phyloP scores from a whole-genome alignment of 2,329 filamentous ascomycete genomes.

The Colletotrichum tofieldiae region DNA sequence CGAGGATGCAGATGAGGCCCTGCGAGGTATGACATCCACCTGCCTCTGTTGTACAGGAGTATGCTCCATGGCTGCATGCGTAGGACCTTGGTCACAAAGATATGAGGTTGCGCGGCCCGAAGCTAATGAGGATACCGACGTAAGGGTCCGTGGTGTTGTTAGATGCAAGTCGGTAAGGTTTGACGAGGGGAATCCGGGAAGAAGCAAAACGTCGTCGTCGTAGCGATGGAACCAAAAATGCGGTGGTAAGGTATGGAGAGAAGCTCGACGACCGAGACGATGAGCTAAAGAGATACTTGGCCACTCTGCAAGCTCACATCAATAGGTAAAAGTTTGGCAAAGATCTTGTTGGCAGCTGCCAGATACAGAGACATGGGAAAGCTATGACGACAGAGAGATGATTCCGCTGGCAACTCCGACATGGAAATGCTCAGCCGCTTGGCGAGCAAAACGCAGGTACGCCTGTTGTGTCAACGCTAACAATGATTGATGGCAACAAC shows the following conservation, averaged over 20 bases:
- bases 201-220: background rate
- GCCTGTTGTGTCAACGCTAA: background rate
- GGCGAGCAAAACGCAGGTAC: background rate
- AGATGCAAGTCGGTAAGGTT: constrained; percentile 2
- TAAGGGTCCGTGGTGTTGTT: background rate
- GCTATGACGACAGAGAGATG: background rate
- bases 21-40: background rate
- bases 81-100: background rate
- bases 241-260: background rate
- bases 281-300: background rate
- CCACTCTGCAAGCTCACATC: background rate
- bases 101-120: background rate
- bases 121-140: background rate
- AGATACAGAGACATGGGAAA: background rate
- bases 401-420: background rate
- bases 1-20: background rate
- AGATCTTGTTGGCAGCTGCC: constrained; percentile 6
- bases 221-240: background rate
- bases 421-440: background rate
- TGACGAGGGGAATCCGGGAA: background rate
- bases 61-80: constrained; percentile 1
- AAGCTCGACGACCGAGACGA: background rate
- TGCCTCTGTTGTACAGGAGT: background rate
- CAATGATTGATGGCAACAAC: background rate
- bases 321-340: background rate